phyloP scores from a whole-genome alignment of 2,329 filamentous ascomycete species.

The Ophiostoma quercus region DNA sequence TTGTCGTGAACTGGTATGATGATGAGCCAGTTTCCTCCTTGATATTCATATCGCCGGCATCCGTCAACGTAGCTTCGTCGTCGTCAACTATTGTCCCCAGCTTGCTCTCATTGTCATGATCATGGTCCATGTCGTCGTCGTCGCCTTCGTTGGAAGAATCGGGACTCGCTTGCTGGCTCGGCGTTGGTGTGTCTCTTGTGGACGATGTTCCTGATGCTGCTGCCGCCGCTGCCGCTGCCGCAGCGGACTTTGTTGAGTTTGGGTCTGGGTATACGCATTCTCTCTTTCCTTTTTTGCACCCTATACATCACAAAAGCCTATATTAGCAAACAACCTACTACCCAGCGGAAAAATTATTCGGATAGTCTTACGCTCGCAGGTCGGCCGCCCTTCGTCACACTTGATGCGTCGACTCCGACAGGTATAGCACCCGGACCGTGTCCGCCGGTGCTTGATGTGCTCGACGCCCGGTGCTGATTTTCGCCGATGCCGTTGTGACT shows the following conservation, averaged over 20 bases:
- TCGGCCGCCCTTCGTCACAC: constrained; percentile 85
- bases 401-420: constrained; percentile 85
- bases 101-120: constrained; percentile 29
- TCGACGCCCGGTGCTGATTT: constrained; percentile 53
- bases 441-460: constrained; percentile 86
- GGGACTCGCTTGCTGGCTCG: constrained; percentile 44
- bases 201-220: constrained; percentile 4
- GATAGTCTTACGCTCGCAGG: constrained; percentile 64
- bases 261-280: constrained; percentile 86
- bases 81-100: constrained; percentile 54
- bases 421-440: constrained; percentile 87
- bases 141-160: constrained; percentile 52
- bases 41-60: constrained; percentile 37
- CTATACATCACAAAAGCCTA: constrained; percentile 39
- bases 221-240: constrained; percentile 28
- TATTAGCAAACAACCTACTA: neutral
- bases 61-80: constrained; percentile 32
- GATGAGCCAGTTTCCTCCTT: constrained; percentile 32
- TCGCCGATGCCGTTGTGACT: constrained; percentile 46
- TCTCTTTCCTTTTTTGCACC: constrained; percentile 85
- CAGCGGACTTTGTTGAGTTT: constrained; percentile 40
- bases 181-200: constrained; percentile 15
- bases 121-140: constrained; percentile 44
- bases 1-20: neutral
- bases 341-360: too few relatives aligned